Base-by-base conservation (phyloP, 2,329 filamentous ascomycete species). In the Xylariales sp. region DNA sequence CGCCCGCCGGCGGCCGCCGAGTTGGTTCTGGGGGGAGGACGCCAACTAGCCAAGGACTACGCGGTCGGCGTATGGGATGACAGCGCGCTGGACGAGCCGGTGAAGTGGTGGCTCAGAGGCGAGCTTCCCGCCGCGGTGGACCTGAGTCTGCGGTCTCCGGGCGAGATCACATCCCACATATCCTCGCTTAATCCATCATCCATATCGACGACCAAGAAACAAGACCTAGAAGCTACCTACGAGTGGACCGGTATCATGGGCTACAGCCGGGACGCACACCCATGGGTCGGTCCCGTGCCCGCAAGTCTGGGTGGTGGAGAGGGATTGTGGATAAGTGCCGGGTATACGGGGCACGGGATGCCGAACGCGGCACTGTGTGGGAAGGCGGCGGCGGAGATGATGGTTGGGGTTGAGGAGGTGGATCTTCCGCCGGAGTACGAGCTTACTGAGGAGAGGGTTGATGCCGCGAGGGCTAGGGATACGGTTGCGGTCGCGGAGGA, bases 191-290 rank as follows among this genome's bases (percentile, higher is more conserved):
- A n/a, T n/a, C 39, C 33, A 6, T 28, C 40, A 7, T 24, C 34
- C 14, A 38, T 14, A 21, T 35, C 12, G 21, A 37, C 19, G 24
- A 40, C 29, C 19, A 38, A 69, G 25, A 61, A 63, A 27, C 57
- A 70, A 22, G 63, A 69, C 32, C 60, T 86, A 15, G 54, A 63
- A 16, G 70, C 75, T 8, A 62, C 73, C 21, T 78, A 74, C 56
- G 79, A 86, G 56, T 91, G 86, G 86, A 86, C 83, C 2, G 86
- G 86, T 0, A 84, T 89, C 50, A 90, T 89, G 86, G 86, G 82
- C 0, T 89, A 80, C 60, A 80, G 77, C 21, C 66, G 79, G 5
- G 86, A 90, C 57, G 66, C 73, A 0, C 60, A 73, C 38, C 84
- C 86, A 0, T 89, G 82, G 80, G 81, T 90, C 2, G 86, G 86